phyloP scores from a whole-genome alignment of 345 rosid genomes.

The Citrus sinensis region DVS_A1.0 CM039163.1:47494001-47494500 shows the following conservation, averaged over 20 bases:
- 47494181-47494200: no score
- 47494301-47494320: slow-evolving; percentile 32
- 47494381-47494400: not conserved
- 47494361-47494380: no score
- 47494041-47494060: no score
- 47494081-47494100: not conserved
- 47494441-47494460: slow-evolving; percentile 47
- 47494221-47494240: not conserved
- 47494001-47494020: slow-evolving; percentile 50
- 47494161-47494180: no score
- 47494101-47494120: not conserved
- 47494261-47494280: slow-evolving; percentile 54
- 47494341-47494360: not conserved
- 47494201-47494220: no score
- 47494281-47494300: slow-evolving; percentile 90
- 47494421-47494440: slow-evolving; percentile 4
- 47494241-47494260: slow-evolving; percentile 47
- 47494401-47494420: not conserved
- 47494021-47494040: slow-evolving; percentile 38
- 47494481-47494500: slow-evolving; percentile 14
- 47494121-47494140: no score
- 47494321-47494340: not conserved
- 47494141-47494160: no score
- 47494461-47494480: slow-evolving; percentile 8
- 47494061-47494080: not conserved